Evolutionary conservation across 495 filamentous ascomycete genomes (phyloP).

Genomic region (Sordaria brevicollis): DNA sequence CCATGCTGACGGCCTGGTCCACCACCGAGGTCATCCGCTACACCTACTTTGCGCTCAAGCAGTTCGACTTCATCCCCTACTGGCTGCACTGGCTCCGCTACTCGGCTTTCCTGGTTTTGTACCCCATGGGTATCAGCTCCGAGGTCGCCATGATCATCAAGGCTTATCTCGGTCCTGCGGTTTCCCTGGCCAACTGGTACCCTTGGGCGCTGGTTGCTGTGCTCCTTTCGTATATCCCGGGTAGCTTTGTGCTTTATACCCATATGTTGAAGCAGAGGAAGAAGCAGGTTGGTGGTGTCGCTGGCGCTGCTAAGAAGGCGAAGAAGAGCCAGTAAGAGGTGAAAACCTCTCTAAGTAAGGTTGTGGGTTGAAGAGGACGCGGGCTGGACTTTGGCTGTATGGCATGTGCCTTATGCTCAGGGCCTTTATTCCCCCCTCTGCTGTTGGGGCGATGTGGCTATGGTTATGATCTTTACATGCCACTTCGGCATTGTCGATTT

Average conservation of each 20-base stretch:
- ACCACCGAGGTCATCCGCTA: conserved; percentile 85
- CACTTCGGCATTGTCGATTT: not conserved
- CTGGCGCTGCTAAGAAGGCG: conserved; percentile 6
- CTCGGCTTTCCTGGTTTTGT: conserved; percentile 85
- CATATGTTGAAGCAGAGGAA: conserved; percentile 88
- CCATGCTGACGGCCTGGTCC: conserved; percentile 74
- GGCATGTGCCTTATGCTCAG: not conserved
- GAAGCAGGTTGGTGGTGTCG: conserved; percentile 52
- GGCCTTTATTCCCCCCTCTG: not conserved
- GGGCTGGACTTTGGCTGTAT: not conserved
- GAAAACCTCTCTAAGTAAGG: not conserved
- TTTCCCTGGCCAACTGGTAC: conserved; percentile 31
- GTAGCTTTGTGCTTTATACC: conserved; percentile 83
- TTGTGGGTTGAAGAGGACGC: not conserved
- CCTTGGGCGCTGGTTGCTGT: conserved; percentile 49
- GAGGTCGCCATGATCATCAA: conserved; percentile 69
- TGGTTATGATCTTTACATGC: not conserved
- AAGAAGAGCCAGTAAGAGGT: conserved; percentile 19
- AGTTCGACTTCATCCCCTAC: conserved; percentile 47
- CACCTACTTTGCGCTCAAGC: conserved; percentile 69
- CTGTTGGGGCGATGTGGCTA: not conserved
- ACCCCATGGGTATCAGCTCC: conserved; percentile 80
- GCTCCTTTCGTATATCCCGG: conserved; percentile 68
- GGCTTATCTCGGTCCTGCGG: conserved; percentile 56
- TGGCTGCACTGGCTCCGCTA: conserved; percentile 80